Evolutionary conservation across 116 monocot genomes (phyloP).

Genomic region (Trichopus zeylanicus): DNA sequence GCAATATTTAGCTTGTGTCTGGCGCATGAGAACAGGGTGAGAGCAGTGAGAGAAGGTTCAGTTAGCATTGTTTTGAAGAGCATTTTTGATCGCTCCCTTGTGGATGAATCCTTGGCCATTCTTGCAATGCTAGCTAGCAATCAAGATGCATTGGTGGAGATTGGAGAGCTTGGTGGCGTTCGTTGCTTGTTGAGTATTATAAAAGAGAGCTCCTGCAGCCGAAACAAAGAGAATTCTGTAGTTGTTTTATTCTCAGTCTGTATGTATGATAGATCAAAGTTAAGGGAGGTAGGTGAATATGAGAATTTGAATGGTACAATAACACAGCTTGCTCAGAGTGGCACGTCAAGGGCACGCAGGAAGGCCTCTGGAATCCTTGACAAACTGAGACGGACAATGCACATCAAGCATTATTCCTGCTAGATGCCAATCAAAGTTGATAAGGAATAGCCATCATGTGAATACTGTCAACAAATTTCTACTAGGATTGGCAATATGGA

Average conservation of each 20-base stretch:
- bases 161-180: slow-evolving; percentile 33
- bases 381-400: slow-evolving; percentile 31
- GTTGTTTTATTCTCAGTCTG: slow-evolving; percentile 51
- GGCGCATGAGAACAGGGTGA: slow-evolving; percentile 40
- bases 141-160: slow-evolving; percentile 39
- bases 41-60: slow-evolving; percentile 35
- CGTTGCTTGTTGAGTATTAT: slow-evolving; percentile 29
- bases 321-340: slow-evolving; percentile 31
- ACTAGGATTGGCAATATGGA: too few relatives aligned
- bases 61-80: slow-evolving; percentile 27
- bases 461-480: too few relatives aligned
- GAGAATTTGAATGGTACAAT: slow-evolving; percentile 42
- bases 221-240: slow-evolving; percentile 56
- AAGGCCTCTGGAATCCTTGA: slow-evolving; percentile 68
- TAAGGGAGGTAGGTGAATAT: slow-evolving; percentile 52
- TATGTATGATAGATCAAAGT: slow-evolving; percentile 29
- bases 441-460: too few relatives aligned
- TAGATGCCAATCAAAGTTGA: too few relatives aligned
- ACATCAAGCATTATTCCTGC: background rate
- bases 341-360: slow-evolving; percentile 61
- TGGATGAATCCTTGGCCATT: slow-evolving; percentile 55
- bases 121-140: slow-evolving; percentile 52
- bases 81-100: slow-evolving; percentile 29
- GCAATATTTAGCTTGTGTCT: slow-evolving; percentile 69
- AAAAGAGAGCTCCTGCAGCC: slow-evolving; percentile 23